A percentile compares a stretch with the other conserved stretches of the same genome.
Conservation (phyloP, 1,284 basidiomycete genomes). For the Microbotryum intermedium region DNA sequence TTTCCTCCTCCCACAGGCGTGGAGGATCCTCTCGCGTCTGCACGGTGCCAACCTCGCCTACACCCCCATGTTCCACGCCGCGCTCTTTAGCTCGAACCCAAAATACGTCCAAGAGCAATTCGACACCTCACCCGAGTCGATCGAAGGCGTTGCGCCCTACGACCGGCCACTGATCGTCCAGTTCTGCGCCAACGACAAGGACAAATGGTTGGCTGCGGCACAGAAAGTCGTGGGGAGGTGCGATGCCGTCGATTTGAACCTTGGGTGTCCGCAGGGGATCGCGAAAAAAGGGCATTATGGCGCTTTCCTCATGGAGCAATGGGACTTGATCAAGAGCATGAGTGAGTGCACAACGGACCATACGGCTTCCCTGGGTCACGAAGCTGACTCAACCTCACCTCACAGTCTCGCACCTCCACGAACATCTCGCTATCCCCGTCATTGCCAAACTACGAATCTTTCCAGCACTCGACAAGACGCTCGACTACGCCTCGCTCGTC, state of each 20-base stretch:
- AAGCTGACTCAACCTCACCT: background rate
- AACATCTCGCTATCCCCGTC: constrained; percentile 75
- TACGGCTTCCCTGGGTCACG: background rate
- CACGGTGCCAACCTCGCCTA: constrained; percentile 78
- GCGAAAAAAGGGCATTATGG: constrained; percentile 81
- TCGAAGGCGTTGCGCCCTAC: constrained; percentile 53
- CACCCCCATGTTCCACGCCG: constrained; percentile 96
- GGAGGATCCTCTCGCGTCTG: constrained; percentile 76
- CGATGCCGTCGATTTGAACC: constrained; percentile 89
- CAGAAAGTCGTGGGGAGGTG: constrained; percentile 55
- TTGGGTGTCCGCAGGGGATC: constrained; percentile 95
- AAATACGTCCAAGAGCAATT: constrained; percentile 58
- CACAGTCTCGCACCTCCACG: constrained; percentile 72
- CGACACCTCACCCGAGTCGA: constrained; percentile 52
- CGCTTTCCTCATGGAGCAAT: constrained; percentile 86
- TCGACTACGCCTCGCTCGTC: constrained; percentile 89
- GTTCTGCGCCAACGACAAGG: constrained; percentile 86
- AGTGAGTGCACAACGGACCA: constrained; percentile 50
- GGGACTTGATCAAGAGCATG: constrained; percentile 71
- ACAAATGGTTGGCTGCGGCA: constrained; percentile 66
- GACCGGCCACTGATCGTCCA: constrained; percentile 83
- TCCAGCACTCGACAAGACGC: constrained; percentile 71
- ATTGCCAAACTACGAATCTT: constrained; percentile 96
- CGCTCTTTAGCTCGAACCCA: constrained; percentile 58
- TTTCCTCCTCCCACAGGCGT: constrained; percentile 59